These are phyloP conservation scores for sorghum (Sorghum bicolor) DNA, from an alignment of 176 grass and related monocot genomes.

Conservation along the genomic window DNA sequence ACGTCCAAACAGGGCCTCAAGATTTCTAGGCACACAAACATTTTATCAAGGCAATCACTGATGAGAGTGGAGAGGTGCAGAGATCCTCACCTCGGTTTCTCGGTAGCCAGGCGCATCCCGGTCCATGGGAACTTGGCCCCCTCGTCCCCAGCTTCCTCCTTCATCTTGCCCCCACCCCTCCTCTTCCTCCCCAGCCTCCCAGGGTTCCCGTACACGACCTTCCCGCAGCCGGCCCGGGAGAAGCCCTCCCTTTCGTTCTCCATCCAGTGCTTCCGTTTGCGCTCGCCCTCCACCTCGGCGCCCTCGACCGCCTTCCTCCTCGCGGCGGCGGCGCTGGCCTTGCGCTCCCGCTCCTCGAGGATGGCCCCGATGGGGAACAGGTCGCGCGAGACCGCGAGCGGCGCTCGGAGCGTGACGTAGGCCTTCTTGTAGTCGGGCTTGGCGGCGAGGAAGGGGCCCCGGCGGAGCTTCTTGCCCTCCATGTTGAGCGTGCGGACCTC, in stretches of 20 bases:
- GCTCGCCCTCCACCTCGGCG: slow-evolving; percentile 51
- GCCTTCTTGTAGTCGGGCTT: slow-evolving; percentile 99
- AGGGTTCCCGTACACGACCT: slow-evolving; percentile 54
- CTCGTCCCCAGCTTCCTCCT: slow-evolving; percentile 7
- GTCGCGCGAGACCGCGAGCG: slow-evolving; percentile 71
- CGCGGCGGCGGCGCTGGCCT: slow-evolving; percentile 50
- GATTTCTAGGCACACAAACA: neutral
- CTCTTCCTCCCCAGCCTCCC: slow-evolving; percentile 39
- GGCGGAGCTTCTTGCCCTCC: slow-evolving; percentile 81
- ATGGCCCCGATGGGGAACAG: slow-evolving; percentile 77
- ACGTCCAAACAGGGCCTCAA: neutral
- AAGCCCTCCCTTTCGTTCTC: slow-evolving; percentile 58
- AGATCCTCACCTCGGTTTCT: slow-evolving; percentile 49
- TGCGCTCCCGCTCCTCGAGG: slow-evolving; percentile 62
- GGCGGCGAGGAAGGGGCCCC: slow-evolving; percentile 53
- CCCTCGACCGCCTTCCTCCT: slow-evolving; percentile 51
- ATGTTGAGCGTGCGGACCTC: slow-evolving; percentile 91
- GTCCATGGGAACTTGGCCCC: slow-evolving; percentile 68
- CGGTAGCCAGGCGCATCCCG: slow-evolving; percentile 42
- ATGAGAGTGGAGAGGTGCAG: neutral
- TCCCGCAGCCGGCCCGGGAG: slow-evolving; percentile 42
- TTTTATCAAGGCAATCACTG: neutral
- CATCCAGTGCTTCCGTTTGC: slow-evolving; percentile 77
- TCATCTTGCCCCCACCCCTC: slow-evolving; percentile 13
- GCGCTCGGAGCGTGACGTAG: slow-evolving; percentile 72